Base-by-base conservation (phyloP, 2,329 filamentous ascomycete genomes). In the Xylaria sp. region DNA sequence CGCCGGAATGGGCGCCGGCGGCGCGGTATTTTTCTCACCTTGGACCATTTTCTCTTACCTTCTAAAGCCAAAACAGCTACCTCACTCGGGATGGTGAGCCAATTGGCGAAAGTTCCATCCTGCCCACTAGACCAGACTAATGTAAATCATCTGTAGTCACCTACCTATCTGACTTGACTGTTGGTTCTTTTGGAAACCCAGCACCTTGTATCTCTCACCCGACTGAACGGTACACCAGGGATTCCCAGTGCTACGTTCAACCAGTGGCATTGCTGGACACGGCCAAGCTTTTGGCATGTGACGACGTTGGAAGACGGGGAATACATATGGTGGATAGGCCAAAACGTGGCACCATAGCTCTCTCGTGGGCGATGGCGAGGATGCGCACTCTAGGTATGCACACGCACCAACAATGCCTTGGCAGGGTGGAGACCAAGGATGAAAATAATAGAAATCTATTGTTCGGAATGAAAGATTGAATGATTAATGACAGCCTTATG, bases 311-410 rank as follows among this genome's bases (percentile, higher is more conserved):
- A 28, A 2, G 50, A 65, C 48, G 46, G 12, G 39, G 61, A 46
- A 50, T 52, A 13, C 58, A n/a, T n/a, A n/a, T n/a, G 46, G 37
- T 44, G 25, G 12, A 18, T 52, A 34, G 57, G 34, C 8, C 18
- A 67, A 61, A 59, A 67, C 61, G 69, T 72, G 69, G 61, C 69
- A 61, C 58, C 60, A 62, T 46, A 52, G 23, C 12, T 63, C 34
- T 18, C 34, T 37, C 44, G 57, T 61, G n/a, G 23, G 4, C 15
- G 41, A 46, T 46, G 41, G 41, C 6, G 2, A 46, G 41, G 18
- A 46, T 46, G 8, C 34, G 7, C 34, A 10, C 5, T 37, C 34
- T 37, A 18, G 15, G 18, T 46, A 18, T 46, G 15, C 41, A 46
- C 18, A 44, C 15, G 28, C 48, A 57, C 65, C 65, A 66, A 52